Evolutionary conservation across 345 rosid species (phyloP).

Genomic region (Syzygium aqueum): DNA sequence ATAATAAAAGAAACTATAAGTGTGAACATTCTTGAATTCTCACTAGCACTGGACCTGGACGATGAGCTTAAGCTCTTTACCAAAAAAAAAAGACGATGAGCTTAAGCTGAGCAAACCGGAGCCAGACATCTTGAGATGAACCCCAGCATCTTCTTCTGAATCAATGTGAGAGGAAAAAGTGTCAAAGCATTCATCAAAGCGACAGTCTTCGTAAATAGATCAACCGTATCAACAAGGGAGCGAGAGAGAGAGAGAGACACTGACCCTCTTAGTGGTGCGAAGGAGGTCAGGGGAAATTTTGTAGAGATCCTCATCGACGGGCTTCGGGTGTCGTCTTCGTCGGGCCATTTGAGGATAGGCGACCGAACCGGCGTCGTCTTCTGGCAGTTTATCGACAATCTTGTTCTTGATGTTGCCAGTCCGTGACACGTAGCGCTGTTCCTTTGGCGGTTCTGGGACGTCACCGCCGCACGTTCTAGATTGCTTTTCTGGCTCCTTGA

Average conservation of each 20-base stretch:
- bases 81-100: no score
- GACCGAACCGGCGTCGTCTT: not conserved
- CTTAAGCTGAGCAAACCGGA: slow-evolving; percentile 52
- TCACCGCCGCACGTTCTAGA: slow-evolving; percentile 43
- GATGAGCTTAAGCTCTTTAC: slow-evolving; percentile 21
- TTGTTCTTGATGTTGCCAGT: not conserved
- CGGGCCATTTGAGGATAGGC: not conserved
- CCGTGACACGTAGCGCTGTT: slow-evolving; percentile 3
- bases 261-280: slow-evolving; percentile 45
- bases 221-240: not conserved
- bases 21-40: not conserved
- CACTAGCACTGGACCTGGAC: not conserved
- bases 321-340: slow-evolving; percentile 21
- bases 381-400: not conserved
- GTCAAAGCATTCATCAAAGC: not conserved
- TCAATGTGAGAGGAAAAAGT: not conserved
- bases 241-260: not conserved
- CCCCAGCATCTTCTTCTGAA: slow-evolving; percentile 51
- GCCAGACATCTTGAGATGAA: slow-evolving; percentile 62
- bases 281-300: slow-evolving; percentile 82
- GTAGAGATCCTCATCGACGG: slow-evolving; percentile 93
- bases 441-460: slow-evolving; percentile 38
- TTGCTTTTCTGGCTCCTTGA: slow-evolving; percentile 39
- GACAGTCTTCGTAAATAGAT: not conserved
- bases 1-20: not conserved